Evolutionary conservation across 345 rosid species (phyloP).

Genomic region (Limnanthes douglasii): DNA sequence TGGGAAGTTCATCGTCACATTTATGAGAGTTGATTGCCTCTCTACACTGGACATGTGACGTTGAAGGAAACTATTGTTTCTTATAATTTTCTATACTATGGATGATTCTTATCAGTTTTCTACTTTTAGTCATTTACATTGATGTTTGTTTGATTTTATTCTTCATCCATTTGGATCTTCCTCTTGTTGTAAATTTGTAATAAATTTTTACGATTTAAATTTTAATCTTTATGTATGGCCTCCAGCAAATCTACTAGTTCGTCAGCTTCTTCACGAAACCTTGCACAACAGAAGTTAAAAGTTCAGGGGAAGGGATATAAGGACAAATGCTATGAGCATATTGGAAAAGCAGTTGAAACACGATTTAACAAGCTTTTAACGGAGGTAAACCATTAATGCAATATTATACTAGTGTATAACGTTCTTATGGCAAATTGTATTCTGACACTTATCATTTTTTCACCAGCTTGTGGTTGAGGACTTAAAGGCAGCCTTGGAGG

Average conservation of each 20-base stretch:
- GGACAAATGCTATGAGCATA: slow-evolving; percentile 95
- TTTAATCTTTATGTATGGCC: slow-evolving; percentile 5
- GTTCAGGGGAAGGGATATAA: slow-evolving; percentile 86
- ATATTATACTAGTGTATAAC: not conserved
- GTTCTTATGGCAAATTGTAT: slow-evolving; percentile 5
- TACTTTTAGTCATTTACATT: slow-evolving; percentile 2
- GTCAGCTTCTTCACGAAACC: slow-evolving; percentile 42
- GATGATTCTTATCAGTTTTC: slow-evolving; percentile 3
- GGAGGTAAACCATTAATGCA: slow-evolving; percentile 24
- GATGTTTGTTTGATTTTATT: too few relatives aligned
- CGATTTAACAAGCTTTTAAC: slow-evolving; percentile 76
- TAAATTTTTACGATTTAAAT: slow-evolving; percentile 4
- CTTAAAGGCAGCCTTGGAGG: slow-evolving; percentile 93
- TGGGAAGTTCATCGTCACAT: too few relatives aligned
- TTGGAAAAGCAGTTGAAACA: slow-evolving; percentile 75
- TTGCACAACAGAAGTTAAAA: slow-evolving; percentile 57
- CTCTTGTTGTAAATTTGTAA: slow-evolving; percentile 1
- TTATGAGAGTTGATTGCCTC: too few relatives aligned
- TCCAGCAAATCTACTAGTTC: slow-evolving; percentile 51
- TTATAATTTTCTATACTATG: not conserved
- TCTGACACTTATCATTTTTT: slow-evolving; percentile 17
- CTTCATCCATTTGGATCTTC: too few relatives aligned
- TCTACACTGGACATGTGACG: too few relatives aligned
- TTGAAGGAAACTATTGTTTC: too few relatives aligned
- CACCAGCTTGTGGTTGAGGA: slow-evolving; percentile 80